Evolutionary conservation across 805 yeast species (phyloP), one percentile per base, ranked within the genome.

Genomic region (Kuraishia hungarica): DNA sequence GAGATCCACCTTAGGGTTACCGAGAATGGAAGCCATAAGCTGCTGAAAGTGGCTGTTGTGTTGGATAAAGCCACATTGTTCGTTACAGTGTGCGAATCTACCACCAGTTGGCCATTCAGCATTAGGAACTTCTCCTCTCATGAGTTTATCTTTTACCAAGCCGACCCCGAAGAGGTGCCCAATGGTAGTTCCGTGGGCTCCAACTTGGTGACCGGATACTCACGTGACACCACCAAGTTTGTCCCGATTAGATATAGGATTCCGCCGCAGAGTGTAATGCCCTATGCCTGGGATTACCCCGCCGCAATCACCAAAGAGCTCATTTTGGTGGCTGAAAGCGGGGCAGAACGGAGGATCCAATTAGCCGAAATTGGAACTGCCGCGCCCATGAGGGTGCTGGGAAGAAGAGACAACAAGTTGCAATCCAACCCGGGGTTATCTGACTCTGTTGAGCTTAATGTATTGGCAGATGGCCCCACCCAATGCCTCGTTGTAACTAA

Each of bases 201-300:
- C 56, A 85, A 81, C 56, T 89, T 88, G 53, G 86, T 83, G 20
- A 78, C 78, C 53, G 69, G 76, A 11, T 76, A 74, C 2, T 77
- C 72, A 1, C 83, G 79, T 51, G 73, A 76, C 2, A n/a, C n/a
- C n/a, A n/a, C n/a, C n/a, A 77, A 79, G 13, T 92, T 86, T 70
- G 84, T 82, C 58, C 97, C 97, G 0, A 77, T 90, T 11, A 83
- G 78, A 63, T 94, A 93, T 67, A 79, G 82, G 51, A 77, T 96
- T 13, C 97, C 98, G 0, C 83, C 96, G 1, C 83, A 82, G 63
- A 88, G 97, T 70, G 96, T 90, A 1, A 94, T 94, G 98, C 97
- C 98, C 0, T 94, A 94, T 67, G 89, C 99, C 0, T 94, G 97
- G 92, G 99, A 94, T 67, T 94, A 81, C 70, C 99, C 99, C 0